A percentile compares a stretch with the other conserved stretches of the same genome.
These are phyloP conservation scores for Zizania palustris DNA, from an alignment of 202 grass and related monocot species.

Conservation along the genomic window DNA sequence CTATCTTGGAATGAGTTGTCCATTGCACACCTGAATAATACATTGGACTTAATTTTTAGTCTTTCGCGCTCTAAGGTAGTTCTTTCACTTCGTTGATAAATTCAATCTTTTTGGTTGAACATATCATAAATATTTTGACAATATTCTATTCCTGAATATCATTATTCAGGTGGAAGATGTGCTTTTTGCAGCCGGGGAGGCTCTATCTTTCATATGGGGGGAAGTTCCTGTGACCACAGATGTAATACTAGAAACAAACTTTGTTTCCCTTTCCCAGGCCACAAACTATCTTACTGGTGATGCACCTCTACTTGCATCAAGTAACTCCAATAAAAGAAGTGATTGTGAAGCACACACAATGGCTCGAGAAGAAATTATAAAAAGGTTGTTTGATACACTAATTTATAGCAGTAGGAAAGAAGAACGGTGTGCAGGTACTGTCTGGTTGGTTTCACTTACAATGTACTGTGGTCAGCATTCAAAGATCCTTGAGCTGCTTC, in stretches of 20 bases:
- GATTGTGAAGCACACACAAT: slow-evolving; percentile 51
- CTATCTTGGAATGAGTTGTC: slow-evolving; percentile 90
- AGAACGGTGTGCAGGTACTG: slow-evolving; percentile 86
- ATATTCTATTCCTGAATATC: slow-evolving; percentile 31
- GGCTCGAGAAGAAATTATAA: slow-evolving; percentile 74
- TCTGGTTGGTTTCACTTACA: slow-evolving; percentile 92
- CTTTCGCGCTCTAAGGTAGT: slow-evolving; percentile 88
- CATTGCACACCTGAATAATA: slow-evolving; percentile 63
- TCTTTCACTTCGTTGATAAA: slow-evolving; percentile 22
- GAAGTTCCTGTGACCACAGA: slow-evolving; percentile 78
- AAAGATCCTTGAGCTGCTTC: slow-evolving; percentile 90
- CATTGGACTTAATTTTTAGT: slow-evolving; percentile 87
- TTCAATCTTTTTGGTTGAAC: slow-evolving; percentile 29
- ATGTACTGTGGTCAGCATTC: slow-evolving; percentile 96
- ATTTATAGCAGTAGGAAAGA: slow-evolving; percentile 97
- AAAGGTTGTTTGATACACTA: slow-evolving; percentile 80
- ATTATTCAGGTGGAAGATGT: slow-evolving; percentile 86
- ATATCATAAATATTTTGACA: slow-evolving; percentile 30
- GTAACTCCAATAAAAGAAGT: slow-evolving; percentile 50
- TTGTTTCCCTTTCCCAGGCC: slow-evolving; percentile 79
- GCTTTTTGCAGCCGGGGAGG: slow-evolving; percentile 91
- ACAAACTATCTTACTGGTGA: slow-evolving; percentile 84
- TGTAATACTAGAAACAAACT: slow-evolving; percentile 83
- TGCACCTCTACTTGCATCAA: slow-evolving; percentile 49
- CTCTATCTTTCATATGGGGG: slow-evolving; percentile 96